These are phyloP conservation scores for Cercospora zeae-maydis DNA, from an alignment of 2,329 filamentous ascomycete genomes.

Conservation along the genomic window DNA sequence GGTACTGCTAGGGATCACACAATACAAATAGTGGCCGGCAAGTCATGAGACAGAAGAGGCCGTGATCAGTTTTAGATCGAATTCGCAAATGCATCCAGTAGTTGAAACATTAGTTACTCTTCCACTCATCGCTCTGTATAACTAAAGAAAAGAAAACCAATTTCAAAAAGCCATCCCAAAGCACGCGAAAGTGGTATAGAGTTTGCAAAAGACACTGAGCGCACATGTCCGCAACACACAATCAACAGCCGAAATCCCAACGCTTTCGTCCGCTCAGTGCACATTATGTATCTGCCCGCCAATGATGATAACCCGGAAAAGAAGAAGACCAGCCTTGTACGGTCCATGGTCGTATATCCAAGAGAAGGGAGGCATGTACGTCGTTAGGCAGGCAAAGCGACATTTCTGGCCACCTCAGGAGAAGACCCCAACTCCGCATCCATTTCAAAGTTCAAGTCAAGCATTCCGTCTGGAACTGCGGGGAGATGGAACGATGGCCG, in stretches of 20 bases:
- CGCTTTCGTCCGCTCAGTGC: slow-evolving; percentile 9
- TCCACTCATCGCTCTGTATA: not conserved
- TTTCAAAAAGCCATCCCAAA: not conserved
- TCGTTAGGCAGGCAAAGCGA: not conserved
- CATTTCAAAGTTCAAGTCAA: slow-evolving; percentile 1
- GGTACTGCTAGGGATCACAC: no score
- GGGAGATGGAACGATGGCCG: slow-evolving; percentile 2
- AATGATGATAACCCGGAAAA: not conserved
- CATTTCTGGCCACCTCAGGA: not conserved
- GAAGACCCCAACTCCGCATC: not conserved
- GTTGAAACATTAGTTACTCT: not conserved
- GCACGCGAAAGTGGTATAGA: slow-evolving; percentile 17
- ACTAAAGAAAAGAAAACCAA: not conserved
- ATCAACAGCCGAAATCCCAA: slow-evolving; percentile 3
- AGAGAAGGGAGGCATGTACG: not conserved
- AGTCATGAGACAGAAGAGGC: not conserved
- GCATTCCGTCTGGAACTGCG: not conserved
- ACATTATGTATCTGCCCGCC: slow-evolving; percentile 3
- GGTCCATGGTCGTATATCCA: not conserved
- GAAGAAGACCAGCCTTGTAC: not conserved
- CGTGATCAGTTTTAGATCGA: not conserved
- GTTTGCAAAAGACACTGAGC: slow-evolving; percentile 4
- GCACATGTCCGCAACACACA: slow-evolving; percentile 1
- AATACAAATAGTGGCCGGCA: not conserved
- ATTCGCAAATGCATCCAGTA: not conserved